These are phyloP conservation scores for Tubosaeta sp. DNA, from an alignment of 768 basidiomycete genomes.

Conservation along the genomic window DNA sequence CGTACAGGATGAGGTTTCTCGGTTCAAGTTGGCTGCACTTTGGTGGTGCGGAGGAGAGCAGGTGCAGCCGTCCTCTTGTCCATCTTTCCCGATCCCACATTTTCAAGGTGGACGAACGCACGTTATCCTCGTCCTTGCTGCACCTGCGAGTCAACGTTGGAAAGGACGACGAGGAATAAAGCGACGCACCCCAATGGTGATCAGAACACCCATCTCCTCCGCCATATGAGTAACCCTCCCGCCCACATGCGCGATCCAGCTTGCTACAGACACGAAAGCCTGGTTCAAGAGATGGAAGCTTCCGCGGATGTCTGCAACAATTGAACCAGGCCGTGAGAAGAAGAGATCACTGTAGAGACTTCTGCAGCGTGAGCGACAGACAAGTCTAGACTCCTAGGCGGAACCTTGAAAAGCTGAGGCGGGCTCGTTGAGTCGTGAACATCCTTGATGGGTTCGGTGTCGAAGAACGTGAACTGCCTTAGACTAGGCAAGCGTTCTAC, in stretches of 20 bases:
- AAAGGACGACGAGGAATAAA: not conserved
- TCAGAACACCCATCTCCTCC: constrained; percentile 72
- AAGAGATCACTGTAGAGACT: constrained; percentile 64
- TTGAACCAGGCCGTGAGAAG: constrained; percentile 62
- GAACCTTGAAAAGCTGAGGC: constrained; percentile 77
- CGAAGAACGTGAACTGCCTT: constrained; percentile 90
- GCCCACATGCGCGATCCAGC: constrained; percentile 76
- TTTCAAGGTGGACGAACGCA: constrained; percentile 68
- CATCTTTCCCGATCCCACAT: constrained; percentile 76
- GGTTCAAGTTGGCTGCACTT: constrained; percentile 69
- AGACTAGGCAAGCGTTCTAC: too few species aligned
- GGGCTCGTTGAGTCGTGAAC: constrained; percentile 67
- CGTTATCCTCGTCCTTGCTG: constrained; percentile 67
- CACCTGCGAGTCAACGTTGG: constrained; percentile 10
- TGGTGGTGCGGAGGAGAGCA: constrained; percentile 64
- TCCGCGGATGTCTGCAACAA: constrained; percentile 86
- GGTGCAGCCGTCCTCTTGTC: constrained; percentile 66
- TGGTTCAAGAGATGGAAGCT: constrained; percentile 72
- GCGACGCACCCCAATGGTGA: constrained; percentile 81
- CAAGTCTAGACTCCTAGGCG: constrained; percentile 2
- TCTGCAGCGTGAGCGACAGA: constrained; percentile 35
- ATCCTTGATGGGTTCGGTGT: constrained; percentile 71
- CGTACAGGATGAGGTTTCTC: constrained; percentile 76
- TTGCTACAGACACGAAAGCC: constrained; percentile 63
- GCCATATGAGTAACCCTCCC: constrained; percentile 86